Percentiles rank a stretch among this genome's conserved stretches.
These are phyloP conservation scores for Coprinopsis cinerea DNA, from an alignment of 768 basidiomycete species.

Conservation along the genomic window DNA sequence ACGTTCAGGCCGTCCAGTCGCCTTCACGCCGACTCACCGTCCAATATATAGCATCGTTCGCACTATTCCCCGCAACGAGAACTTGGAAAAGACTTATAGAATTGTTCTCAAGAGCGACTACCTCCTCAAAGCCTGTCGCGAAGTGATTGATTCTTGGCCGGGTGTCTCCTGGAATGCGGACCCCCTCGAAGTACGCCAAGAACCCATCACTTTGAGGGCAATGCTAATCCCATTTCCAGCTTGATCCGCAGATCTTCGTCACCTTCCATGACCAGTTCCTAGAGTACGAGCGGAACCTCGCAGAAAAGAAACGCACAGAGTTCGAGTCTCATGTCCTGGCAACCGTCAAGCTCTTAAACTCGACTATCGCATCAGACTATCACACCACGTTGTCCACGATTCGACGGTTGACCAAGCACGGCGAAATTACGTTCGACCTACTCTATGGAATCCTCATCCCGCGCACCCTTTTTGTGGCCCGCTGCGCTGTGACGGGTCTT, in stretches of 20 bases:
- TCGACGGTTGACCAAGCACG: conserved; percentile 41
- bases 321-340: conserved; percentile 22
- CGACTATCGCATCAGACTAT: conserved; percentile 46
- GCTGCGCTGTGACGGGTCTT: conserved; percentile 48
- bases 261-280: conserved; percentile 43
- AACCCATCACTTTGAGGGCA: neutral
- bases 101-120: conserved; percentile 54
- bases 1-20: conserved; percentile 12
- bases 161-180: conserved; percentile 59
- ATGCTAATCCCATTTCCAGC: conserved; percentile 23
- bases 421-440: conserved; percentile 53
- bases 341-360: conserved; percentile 44
- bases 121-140: conserved; percentile 51
- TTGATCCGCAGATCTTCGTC: conserved; percentile 53
- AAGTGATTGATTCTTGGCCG: conserved; percentile 51
- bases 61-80: conserved; percentile 35
- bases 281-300: neutral
- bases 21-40: neutral
- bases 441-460: conserved; percentile 54
- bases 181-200: conserved; percentile 41
- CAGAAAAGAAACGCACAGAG: neutral
- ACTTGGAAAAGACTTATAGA: conserved; percentile 39
- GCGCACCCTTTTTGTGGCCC: conserved; percentile 41
- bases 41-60: conserved; percentile 40
- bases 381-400: conserved; percentile 40